These are phyloP conservation scores for Limonium bicolor DNA, from an alignment of 148 eudicot genomes.

Conservation along the genomic window DNA sequence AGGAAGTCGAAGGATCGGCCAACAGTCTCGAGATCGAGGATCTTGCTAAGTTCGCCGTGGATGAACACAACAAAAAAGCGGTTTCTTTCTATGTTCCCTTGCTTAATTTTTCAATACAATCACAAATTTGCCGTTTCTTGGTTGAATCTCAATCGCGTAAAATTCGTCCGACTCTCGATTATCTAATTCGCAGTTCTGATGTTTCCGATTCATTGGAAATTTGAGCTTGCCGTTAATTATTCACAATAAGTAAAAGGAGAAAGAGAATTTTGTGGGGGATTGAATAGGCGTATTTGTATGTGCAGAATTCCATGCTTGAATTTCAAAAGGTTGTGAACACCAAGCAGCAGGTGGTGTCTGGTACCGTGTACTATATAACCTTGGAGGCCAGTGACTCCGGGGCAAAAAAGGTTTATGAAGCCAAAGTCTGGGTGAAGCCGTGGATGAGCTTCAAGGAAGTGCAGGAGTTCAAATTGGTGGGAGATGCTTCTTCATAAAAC, in stretches of 20 bases:
- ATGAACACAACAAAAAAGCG: conserved; percentile 25
- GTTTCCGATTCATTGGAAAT: too few species aligned
- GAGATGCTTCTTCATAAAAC: conserved; percentile 19
- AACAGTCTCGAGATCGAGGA: conserved; percentile 25
- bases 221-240: background rate
- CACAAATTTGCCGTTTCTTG: too few species aligned
- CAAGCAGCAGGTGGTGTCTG: conserved; percentile 47
- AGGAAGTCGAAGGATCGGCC: conserved; percentile 16
- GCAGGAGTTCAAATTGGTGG: conserved; percentile 32
- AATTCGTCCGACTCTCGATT: too few species aligned
- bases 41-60: conserved; percentile 27
- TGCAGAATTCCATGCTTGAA: conserved; percentile 39
- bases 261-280: background rate
- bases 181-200: too few species aligned
- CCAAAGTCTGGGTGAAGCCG: conserved; percentile 55
- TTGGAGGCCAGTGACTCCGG: conserved; percentile 39
- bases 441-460: conserved; percentile 53
- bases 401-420: conserved; percentile 33
- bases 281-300: background rate
- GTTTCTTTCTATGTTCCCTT: conserved; percentile 1
- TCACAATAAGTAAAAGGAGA: background rate
- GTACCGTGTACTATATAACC: conserved; percentile 40
- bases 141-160: background rate
- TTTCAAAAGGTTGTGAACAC: conserved; percentile 33
- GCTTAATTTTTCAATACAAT: background rate